These are phyloP conservation scores for Heracleum sosnowskyi DNA, from an alignment of 129 eudicot species.

Conservation along the genomic window DNA sequence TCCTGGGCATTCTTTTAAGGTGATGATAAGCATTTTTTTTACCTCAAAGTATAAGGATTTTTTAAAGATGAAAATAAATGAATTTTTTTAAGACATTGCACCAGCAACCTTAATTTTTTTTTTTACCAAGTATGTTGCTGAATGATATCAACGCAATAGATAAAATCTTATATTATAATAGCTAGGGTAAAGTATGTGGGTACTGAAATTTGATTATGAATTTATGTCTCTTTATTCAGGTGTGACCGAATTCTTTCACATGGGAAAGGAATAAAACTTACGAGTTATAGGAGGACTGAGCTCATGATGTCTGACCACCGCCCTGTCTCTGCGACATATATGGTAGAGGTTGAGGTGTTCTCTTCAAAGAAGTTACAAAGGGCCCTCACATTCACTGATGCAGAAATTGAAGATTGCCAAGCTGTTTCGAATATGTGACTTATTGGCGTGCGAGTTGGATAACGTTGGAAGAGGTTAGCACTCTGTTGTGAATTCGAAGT, in stretches of 20 bases:
- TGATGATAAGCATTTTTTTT: no score
- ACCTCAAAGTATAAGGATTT: no score
- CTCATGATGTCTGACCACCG: slow-evolving; percentile 79
- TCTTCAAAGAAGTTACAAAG: slow-evolving; percentile 65
- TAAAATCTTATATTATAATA: background rate
- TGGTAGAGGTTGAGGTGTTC: slow-evolving; percentile 84
- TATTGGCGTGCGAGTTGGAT: slow-evolving; percentile 28
- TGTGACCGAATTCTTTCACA: slow-evolving; percentile 83
- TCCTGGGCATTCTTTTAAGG: no score
- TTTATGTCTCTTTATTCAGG: slow-evolving; percentile 31
- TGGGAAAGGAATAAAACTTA: slow-evolving; percentile 73
- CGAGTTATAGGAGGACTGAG: slow-evolving; percentile 65
- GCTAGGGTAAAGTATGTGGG: background rate
- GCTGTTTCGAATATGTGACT: slow-evolving; percentile 27
- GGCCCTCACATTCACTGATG: slow-evolving; percentile 85
- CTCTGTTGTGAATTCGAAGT: background rate
- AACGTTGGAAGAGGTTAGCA: slow-evolving; percentile 47
- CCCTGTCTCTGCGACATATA: slow-evolving; percentile 69
- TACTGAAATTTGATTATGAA: background rate
- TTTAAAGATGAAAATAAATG: no score
- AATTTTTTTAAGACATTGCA: no score
- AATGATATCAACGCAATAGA: background rate
- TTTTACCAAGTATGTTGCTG: no score
- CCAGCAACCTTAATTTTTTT: no score
- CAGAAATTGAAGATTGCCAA: slow-evolving; percentile 61